A percentile compares a stretch with the other conserved stretches of the same genome.
phyloP scores from a whole-genome alignment of 2,329 filamentous ascomycete genomes.

The Penicillium polonicum region DNA sequence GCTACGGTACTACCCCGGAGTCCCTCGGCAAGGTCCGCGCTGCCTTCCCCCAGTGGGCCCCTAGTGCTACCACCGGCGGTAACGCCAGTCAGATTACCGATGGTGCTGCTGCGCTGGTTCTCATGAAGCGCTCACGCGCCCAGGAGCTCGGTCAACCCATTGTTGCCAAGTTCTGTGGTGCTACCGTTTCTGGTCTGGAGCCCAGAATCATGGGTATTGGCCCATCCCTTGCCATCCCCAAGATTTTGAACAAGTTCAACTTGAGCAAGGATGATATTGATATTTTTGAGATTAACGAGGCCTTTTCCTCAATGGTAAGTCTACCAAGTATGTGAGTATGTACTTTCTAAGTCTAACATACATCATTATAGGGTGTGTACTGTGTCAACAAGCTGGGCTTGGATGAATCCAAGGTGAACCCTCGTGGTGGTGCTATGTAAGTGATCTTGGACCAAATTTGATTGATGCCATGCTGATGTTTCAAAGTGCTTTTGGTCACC shows the following conservation, averaged over 20 bases:
- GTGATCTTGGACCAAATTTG: conserved; percentile 7
- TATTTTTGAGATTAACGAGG: conserved; percentile 68
- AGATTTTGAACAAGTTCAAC: conserved; percentile 77
- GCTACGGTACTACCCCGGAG: conserved; percentile 78
- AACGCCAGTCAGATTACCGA: conserved; percentile 93
- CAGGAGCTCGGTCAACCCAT: conserved; percentile 80
- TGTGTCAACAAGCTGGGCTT: conserved; percentile 81
- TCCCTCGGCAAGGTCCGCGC: conserved; percentile 78
- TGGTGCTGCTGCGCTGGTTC: conserved; percentile 82
- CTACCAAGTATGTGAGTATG: not conserved
- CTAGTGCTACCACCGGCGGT: conserved; percentile 85
- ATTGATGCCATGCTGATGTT: conserved; percentile 10
- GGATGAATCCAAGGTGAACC: conserved; percentile 82
- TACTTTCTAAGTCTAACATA: not conserved
- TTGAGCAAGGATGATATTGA: conserved; percentile 53
- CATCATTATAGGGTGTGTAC: conserved; percentile 72
- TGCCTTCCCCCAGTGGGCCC: conserved; percentile 72
- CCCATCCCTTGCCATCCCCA: conserved; percentile 87
- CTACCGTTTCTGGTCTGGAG: conserved; percentile 77
- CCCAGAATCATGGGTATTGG: conserved; percentile 92
- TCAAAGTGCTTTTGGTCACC: conserved; percentile 75
- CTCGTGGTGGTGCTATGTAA: conserved; percentile 83
- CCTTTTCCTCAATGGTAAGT: conserved; percentile 67
- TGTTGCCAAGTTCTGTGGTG: conserved; percentile 83
- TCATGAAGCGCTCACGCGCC: conserved; percentile 88